Conservation (phyloP, 352 stramenopile species). For the Globisporangium ultimum region DNA sequence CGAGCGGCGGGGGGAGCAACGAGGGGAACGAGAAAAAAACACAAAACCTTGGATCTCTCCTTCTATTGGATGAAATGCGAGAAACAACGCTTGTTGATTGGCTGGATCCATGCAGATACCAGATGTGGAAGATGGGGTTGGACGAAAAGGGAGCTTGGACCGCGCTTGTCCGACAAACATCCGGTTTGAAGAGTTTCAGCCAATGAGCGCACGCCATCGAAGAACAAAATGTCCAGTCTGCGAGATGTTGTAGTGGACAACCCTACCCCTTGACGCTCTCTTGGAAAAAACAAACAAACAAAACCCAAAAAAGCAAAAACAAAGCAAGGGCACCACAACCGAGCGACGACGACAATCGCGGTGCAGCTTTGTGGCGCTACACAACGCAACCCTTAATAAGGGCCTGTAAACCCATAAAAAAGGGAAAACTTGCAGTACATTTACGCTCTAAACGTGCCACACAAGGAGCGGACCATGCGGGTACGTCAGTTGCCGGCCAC, state of each 20-base stretch:
- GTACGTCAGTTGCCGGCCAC: background rate
- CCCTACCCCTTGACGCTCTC: too few relatives aligned
- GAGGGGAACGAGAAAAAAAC: constrained; percentile 1
- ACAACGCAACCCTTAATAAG: too few relatives aligned
- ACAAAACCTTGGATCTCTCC: background rate
- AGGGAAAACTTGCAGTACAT: too few relatives aligned
- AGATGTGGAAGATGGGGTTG: background rate
- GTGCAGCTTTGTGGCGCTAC: too few relatives aligned
- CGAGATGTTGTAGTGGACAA: too few relatives aligned
- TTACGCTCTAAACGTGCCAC: too few relatives aligned
- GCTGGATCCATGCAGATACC: background rate
- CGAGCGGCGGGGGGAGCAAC: background rate
- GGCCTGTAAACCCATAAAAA: too few relatives aligned
- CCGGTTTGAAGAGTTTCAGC: constrained; percentile 1
- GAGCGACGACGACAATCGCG: too few relatives aligned
- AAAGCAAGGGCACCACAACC: too few relatives aligned
- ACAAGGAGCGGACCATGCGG: background rate
- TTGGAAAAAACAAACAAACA: too few relatives aligned
- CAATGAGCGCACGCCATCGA: constrained; percentile 5
- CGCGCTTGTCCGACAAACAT: constrained; percentile 2
- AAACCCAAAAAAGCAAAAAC: too few relatives aligned
- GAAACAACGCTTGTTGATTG: background rate
- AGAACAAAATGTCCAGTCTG: constrained; percentile 3
- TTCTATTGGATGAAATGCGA: background rate
- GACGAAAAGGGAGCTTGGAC: background rate